Conservation (phyloP, 176 grass and related monocot genomes). For the Elaeis guineensis region DNA sequence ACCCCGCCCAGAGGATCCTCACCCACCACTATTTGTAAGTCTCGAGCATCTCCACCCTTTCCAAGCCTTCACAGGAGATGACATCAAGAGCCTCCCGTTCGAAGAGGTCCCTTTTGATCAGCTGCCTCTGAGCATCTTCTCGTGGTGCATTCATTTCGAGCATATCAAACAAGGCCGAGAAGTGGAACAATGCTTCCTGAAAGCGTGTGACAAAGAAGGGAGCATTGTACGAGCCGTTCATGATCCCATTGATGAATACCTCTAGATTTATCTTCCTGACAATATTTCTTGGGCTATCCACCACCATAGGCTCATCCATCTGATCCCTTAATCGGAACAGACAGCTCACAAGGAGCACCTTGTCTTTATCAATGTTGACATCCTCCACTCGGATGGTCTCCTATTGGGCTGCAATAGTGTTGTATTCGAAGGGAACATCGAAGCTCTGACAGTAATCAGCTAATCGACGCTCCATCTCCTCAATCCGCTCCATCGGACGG, state of each 20-base stretch:
- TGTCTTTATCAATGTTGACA: slow-evolving; percentile 60
- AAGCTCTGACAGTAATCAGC: slow-evolving; percentile 71
- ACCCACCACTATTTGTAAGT: slow-evolving; percentile 87
- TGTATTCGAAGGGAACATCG: slow-evolving; percentile 60
- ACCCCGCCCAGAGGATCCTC: slow-evolving; percentile 56
- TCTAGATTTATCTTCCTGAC: slow-evolving; percentile 75
- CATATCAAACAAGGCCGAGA: slow-evolving; percentile 77
- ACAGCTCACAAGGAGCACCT: slow-evolving; percentile 76
- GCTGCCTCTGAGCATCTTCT: slow-evolving; percentile 57
- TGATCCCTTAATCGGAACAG: slow-evolving; percentile 63
- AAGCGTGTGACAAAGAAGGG: slow-evolving; percentile 93
- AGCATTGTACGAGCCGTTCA: slow-evolving; percentile 75
- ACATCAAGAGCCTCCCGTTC: slow-evolving; percentile 62
- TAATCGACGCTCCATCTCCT: slow-evolving; percentile 66
- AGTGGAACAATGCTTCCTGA: slow-evolving; percentile 77
- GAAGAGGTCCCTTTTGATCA: slow-evolving; percentile 60
- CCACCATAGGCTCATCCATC: slow-evolving; percentile 72
- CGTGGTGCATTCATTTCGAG: slow-evolving; percentile 59
- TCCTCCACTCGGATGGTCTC: slow-evolving; percentile 64
- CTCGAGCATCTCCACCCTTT: slow-evolving; percentile 87
- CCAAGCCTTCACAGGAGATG: slow-evolving; percentile 83
- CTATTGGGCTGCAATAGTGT: slow-evolving; percentile 51
- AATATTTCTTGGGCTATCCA: slow-evolving; percentile 70
- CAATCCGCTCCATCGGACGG: slow-evolving; percentile 58
- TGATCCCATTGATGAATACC: slow-evolving; percentile 60